These are phyloP conservation scores for Mycena rebaudengoi DNA, from an alignment of 768 basidiomycete genomes.

Conservation along the genomic window DNA sequence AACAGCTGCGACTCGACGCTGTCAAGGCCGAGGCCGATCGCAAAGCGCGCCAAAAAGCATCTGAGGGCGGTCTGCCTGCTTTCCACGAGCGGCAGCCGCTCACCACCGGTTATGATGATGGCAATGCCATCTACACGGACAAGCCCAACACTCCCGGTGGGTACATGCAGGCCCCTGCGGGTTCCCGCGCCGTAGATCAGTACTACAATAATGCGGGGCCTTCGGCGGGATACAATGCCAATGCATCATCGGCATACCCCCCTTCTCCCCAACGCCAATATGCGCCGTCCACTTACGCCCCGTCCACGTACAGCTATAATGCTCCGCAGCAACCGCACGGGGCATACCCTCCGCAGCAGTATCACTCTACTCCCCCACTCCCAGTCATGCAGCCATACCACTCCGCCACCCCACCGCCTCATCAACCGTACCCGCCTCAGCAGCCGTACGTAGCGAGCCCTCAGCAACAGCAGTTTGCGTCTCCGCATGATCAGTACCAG, in stretches of 20 bases:
- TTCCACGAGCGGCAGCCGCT: slow-evolving; percentile 82
- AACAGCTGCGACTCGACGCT: slow-evolving; percentile 74
- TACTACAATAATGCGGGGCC: slow-evolving; percentile 57
- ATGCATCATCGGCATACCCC: slow-evolving; percentile 43
- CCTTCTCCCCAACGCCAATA: slow-evolving; percentile 51
- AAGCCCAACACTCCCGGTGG: slow-evolving; percentile 61
- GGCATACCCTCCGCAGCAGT: slow-evolving; percentile 40
- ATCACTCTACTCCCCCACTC: slow-evolving; percentile 38
- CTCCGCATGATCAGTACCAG: slow-evolving; percentile 42
- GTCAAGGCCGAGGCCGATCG: slow-evolving; percentile 89
- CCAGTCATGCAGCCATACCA: no score
- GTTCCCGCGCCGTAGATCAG: slow-evolving; percentile 78
- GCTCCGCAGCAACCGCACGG: slow-evolving; percentile 29
- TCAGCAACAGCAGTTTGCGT: background rate
- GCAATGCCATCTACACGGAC: slow-evolving; percentile 65
- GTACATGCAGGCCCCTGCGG: slow-evolving; percentile 70
- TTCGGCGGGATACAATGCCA: slow-evolving; percentile 37
- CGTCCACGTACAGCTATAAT: slow-evolving; percentile 39
- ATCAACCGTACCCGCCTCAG: slow-evolving; percentile 42
- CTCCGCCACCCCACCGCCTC: no score
- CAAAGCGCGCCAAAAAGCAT: slow-evolving; percentile 68
- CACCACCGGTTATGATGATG: slow-evolving; percentile 60
- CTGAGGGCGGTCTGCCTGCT: slow-evolving; percentile 76
- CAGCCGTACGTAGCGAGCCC: slow-evolving; percentile 38
- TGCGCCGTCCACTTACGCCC: slow-evolving; percentile 36